Base-by-base conservation (phyloP, 768 basidiomycete species). In the Mycena capillaripes region DNA sequence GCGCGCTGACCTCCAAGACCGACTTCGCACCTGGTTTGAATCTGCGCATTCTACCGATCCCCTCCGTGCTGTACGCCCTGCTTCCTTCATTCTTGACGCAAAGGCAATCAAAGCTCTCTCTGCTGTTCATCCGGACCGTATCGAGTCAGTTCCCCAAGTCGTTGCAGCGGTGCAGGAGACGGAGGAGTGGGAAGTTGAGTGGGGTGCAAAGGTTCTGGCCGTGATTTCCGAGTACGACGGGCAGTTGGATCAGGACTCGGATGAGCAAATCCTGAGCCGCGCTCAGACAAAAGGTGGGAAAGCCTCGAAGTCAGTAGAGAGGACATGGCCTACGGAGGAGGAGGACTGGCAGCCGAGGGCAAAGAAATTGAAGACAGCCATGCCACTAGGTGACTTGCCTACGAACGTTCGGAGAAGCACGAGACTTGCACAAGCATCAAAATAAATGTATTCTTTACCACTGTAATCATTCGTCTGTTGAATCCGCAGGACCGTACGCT, bases 171-270 rank as follows among this genome's bases (percentile, higher is more conserved):
- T 81, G 0, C 50, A 77, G 8, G 78, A 81, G 44, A 70, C 75
- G 0, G 14, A 38, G 0, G 80, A 79, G 62, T 81, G 81, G 80
- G 74, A 9, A 6, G 50, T 17, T 19, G 64, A 76, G 19, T 81
- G 78, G 77, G 73, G 70, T 2, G 19, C n/a, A 16, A 11, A 70
- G 38, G 52, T 72, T 10, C 42, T 72, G 1, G 10, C 17, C 3
- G 38, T 68, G 4, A 62, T 72, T 32, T 27, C 57, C 4, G 21
- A 5, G 1, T 69, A 52, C n/a, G 67, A 69, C 38, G 6, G 3
- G 0, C 17, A 48, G 46, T 48, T 48, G 46, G 40, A 66, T 44
- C 56, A 19, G 12, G 23, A 23, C 17, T 34, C 12, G 36, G 17
- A 57, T 11, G 14, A 29, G 34, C 34, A 36, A 55, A 55, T 5